Evolutionary conservation across 2,329 filamentous ascomycete species (phyloP).

Genomic region (Aureobasidium mangrovei): DNA sequence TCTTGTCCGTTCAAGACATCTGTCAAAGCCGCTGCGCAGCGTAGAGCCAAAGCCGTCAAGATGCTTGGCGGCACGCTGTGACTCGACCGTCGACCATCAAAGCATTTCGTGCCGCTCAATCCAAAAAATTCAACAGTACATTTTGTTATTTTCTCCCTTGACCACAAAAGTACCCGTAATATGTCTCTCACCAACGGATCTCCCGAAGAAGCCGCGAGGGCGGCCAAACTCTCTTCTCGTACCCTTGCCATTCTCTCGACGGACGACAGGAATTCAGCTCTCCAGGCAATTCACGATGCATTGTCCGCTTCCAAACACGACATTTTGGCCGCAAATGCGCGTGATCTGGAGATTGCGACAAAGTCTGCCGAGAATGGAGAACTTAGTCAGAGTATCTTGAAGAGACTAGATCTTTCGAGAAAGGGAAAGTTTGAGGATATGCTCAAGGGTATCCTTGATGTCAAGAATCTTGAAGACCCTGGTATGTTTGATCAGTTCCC

Average conservation of each 20-base stretch:
- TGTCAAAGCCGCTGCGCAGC: neutral
- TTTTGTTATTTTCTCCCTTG: neutral
- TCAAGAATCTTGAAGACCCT: constrained; percentile 75
- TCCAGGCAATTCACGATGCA: constrained; percentile 74
- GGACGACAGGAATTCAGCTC: constrained; percentile 69
- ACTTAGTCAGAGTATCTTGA: constrained; percentile 73
- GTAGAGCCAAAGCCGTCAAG: neutral
- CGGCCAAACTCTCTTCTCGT: constrained; percentile 74
- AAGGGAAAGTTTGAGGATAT: constrained; percentile 96
- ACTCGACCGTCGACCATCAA: constrained; percentile 4
- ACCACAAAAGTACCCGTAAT: neutral
- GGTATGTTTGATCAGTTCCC: constrained; percentile 43
- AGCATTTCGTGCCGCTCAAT: neutral
- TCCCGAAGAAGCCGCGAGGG: constrained; percentile 64
- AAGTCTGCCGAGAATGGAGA: constrained; percentile 65
- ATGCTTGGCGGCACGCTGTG: constrained; percentile 8
- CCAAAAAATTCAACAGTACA: neutral
- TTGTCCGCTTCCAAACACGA: constrained; percentile 59
- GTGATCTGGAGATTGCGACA: constrained; percentile 67
- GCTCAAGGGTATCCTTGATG: constrained; percentile 88
- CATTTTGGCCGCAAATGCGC: constrained; percentile 79
- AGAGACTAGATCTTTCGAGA: constrained; percentile 76
- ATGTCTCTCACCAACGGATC: constrained; percentile 90
- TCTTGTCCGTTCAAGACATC: neutral
- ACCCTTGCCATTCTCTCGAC: constrained; percentile 71